These are phyloP conservation scores for Mycena metata DNA, from an alignment of 768 basidiomycete species.

Conservation along the genomic window DNA sequence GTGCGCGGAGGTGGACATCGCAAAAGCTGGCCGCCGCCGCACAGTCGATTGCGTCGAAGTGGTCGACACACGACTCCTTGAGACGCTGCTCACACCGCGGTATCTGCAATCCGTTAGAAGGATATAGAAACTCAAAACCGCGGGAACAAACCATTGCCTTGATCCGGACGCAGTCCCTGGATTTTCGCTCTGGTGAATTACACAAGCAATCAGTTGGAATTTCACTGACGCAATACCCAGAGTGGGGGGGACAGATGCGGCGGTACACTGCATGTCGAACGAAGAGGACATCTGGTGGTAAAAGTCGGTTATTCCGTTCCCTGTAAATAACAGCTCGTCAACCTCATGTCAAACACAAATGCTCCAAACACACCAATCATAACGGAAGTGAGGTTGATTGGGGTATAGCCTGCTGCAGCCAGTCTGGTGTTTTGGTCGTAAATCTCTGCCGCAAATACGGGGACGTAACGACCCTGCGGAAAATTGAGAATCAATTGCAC, in stretches of 20 bases:
- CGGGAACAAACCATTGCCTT: conserved; percentile 54
- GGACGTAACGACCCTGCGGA: conserved; percentile 61
- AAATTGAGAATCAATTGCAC: no score
- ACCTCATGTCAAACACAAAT: no score
- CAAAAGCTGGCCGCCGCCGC: conserved; percentile 79
- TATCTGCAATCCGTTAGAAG: conserved; percentile 57
- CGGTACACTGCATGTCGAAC: conserved; percentile 62
- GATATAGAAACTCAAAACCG: conserved; percentile 38
- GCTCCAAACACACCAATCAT: conserved; percentile 58
- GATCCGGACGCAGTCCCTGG: conserved; percentile 57
- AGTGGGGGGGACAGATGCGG: conserved; percentile 55
- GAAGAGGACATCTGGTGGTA: conserved; percentile 56
- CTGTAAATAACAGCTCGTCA: conserved; percentile 35
- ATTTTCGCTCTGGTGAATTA: no score
- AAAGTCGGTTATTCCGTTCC: conserved; percentile 61
- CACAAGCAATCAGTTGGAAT: conserved; percentile 19
- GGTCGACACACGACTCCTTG: conserved; percentile 71
- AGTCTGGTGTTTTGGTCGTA: conserved; percentile 61
- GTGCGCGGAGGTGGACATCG: conserved; percentile 62
- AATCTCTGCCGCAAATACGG: conserved; percentile 62
- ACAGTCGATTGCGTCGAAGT: conserved; percentile 77
- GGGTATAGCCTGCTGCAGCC: conserved; percentile 58
- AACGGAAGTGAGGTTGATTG: conserved; percentile 62
- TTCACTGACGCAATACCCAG: conserved; percentile 49
- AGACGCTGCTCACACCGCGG: conserved; percentile 76